Evolutionary conservation across 805 yeast genomes (phyloP).

Genomic region (Yamadazyma paraphyllophila): DNA sequence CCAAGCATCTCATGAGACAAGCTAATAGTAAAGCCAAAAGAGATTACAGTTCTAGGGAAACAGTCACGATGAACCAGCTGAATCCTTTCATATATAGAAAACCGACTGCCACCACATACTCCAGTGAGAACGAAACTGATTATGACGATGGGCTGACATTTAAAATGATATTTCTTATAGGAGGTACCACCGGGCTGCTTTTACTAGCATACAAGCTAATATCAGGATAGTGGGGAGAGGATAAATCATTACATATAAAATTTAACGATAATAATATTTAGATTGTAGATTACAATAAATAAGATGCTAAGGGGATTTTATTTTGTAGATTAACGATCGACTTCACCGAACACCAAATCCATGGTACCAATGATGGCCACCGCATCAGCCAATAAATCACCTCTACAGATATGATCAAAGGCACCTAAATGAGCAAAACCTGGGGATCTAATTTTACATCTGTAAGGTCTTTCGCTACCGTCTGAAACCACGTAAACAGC

Average conservation of each 20-base stretch:
- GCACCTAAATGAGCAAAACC: conserved; percentile 90
- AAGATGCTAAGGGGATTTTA: conserved; percentile 2
- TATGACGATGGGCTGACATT: conserved; percentile 20
- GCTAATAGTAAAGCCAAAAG: conserved; percentile 20
- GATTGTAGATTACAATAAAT: conserved; percentile 6
- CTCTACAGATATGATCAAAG: conserved; percentile 81
- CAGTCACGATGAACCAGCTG: conserved; percentile 8
- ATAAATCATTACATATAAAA: neutral
- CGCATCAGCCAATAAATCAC: conserved; percentile 86
- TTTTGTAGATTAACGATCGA: conserved; percentile 62
- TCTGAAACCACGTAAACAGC: conserved; percentile 86
- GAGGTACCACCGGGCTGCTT: conserved; percentile 32
- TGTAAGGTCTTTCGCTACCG: conserved; percentile 87
- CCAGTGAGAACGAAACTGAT: conserved; percentile 9
- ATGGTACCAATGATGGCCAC: conserved; percentile 93
- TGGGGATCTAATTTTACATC: conserved; percentile 93
- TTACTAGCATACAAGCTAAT: conserved; percentile 26
- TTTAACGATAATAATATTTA: neutral
- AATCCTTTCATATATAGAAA: conserved; percentile 37
- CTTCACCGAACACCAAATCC: conserved; percentile 95
- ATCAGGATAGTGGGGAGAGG: too few relatives aligned
- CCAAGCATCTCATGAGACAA: conserved; percentile 43
- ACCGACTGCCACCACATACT: conserved; percentile 16
- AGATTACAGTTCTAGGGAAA: conserved; percentile 4
- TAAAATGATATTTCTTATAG: conserved; percentile 24